Percentiles rank a stretch among this genome's conserved stretches.
phyloP scores from a whole-genome alignment of 331 rosid genomes.

The Pyracantha coccinea region DNA sequence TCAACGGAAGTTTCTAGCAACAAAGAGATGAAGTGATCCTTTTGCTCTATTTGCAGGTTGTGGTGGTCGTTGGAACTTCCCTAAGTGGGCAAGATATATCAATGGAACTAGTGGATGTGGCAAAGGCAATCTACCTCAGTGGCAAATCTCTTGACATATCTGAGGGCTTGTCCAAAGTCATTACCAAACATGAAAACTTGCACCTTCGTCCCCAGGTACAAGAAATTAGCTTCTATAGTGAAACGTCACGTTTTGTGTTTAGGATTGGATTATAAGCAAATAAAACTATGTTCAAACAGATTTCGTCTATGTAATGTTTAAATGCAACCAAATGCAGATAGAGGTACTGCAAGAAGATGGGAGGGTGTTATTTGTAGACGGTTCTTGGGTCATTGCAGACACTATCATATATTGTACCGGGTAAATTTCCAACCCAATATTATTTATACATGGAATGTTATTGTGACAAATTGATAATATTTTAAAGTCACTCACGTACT shows the following conservation, averaged over 20 bases:
- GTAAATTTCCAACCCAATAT: constrained; percentile 25
- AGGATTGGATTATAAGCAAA: not conserved
- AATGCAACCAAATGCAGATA: constrained; percentile 42
- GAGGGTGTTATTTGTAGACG: constrained; percentile 57
- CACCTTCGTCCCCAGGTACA: constrained; percentile 73
- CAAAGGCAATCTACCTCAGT: constrained; percentile 68
- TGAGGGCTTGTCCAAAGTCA: constrained; percentile 72
- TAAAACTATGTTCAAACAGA: not conserved
- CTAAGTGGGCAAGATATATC: constrained; percentile 86
- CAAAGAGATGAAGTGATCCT: not conserved
- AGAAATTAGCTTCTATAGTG: not conserved
- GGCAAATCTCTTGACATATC: constrained; percentile 52
- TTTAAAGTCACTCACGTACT: rapidly evolving
- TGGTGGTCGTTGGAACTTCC: constrained; percentile 82
- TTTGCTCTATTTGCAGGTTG: constrained; percentile 31
- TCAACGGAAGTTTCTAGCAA: not conserved
- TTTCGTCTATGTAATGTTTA: not conserved
- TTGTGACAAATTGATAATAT: too few species aligned
- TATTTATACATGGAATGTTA: too few species aligned
- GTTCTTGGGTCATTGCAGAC: constrained; percentile 62
- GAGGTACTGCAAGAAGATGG: constrained; percentile 75
- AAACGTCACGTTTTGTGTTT: not conserved
- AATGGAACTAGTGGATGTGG: constrained; percentile 68
- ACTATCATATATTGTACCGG: constrained; percentile 79
- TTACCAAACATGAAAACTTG: constrained; percentile 52